Evolutionary conservation across 2,329 filamentous ascomycete species (phyloP).

Genomic region (Coniosporium tulheliwenetii): DNA sequence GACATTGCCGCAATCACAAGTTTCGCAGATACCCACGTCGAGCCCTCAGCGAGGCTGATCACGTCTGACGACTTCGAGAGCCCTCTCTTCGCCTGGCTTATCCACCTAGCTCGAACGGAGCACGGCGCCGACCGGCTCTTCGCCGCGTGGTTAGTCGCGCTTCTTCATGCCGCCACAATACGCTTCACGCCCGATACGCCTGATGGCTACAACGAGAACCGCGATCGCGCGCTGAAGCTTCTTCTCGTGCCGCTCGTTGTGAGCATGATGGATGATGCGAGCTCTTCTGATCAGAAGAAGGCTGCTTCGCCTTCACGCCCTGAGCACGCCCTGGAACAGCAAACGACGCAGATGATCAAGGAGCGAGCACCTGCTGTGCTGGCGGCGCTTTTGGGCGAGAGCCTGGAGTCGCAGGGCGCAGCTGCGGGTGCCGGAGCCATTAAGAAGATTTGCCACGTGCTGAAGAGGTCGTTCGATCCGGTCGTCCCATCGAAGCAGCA

Average conservation of each 20-base stretch:
- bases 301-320: slow-evolving; percentile 2
- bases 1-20: too few species aligned
- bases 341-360: slow-evolving; percentile 33
- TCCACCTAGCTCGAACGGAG: slow-evolving; percentile 26
- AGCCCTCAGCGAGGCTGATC: background rate
- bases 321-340: slow-evolving; percentile 14
- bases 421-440: slow-evolving; percentile 57
- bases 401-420: slow-evolving; percentile 63
- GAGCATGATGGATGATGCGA: slow-evolving; percentile 27
- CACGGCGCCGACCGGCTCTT: slow-evolving; percentile 23
- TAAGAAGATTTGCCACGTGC: slow-evolving; percentile 43
- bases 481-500: slow-evolving; percentile 30
- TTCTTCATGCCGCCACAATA: slow-evolving; percentile 13
- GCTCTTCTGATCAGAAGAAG: slow-evolving; percentile 5
- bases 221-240: slow-evolving; percentile 25
- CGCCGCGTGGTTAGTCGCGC: slow-evolving; percentile 23
- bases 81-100: slow-evolving; percentile 31
- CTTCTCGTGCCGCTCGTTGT: slow-evolving; percentile 31
- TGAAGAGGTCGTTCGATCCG: slow-evolving; percentile 52
- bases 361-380: slow-evolving; percentile 63
- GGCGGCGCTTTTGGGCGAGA: slow-evolving; percentile 64
- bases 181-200: slow-evolving; percentile 3
- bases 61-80: slow-evolving; percentile 25
- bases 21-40: too few species aligned
- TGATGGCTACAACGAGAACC: slow-evolving; percentile 19